These are phyloP conservation scores for Rhizoctonia solani DNA, from an alignment of 1,284 basidiomycete species.

Conservation along the genomic window DNA sequence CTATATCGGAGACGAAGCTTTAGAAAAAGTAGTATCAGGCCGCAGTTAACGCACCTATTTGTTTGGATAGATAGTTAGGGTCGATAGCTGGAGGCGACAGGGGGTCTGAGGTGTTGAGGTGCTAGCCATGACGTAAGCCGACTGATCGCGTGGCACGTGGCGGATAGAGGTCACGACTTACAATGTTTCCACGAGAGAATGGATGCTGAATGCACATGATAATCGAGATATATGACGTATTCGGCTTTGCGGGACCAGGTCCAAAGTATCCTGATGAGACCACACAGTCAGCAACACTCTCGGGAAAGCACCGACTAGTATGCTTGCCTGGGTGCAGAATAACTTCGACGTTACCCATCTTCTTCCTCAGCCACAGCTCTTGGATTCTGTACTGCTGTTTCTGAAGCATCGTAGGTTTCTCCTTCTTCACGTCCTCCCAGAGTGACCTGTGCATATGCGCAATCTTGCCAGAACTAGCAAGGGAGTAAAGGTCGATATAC, in stretches of 20 bases:
- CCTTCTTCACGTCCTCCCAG: neutral
- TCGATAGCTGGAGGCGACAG: neutral
- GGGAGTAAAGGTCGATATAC: slow-evolving; percentile 22
- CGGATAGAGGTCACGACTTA: slow-evolving; percentile 48
- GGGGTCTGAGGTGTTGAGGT: neutral
- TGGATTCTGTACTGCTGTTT: neutral
- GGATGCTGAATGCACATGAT: too few species aligned
- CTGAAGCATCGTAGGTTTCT: neutral
- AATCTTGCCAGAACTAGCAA: neutral
- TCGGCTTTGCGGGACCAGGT: slow-evolving; percentile 39
- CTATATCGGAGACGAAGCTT: slow-evolving; percentile 40
- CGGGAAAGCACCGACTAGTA: neutral
- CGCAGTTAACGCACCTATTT: slow-evolving; percentile 1
- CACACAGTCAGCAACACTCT: slow-evolving; percentile 41
- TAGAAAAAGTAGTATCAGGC: neutral
- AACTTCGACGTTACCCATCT: slow-evolving; percentile 50
- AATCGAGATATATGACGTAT: slow-evolving; percentile 41
- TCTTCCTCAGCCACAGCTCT: slow-evolving; percentile 28
- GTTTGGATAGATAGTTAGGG: slow-evolving; percentile 1
- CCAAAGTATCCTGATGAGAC: slow-evolving; percentile 38
- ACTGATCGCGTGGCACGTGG: slow-evolving; percentile 41
- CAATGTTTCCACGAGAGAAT: too few species aligned
- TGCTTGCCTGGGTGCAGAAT: slow-evolving; percentile 42
- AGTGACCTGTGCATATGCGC: neutral
- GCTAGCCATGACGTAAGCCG: neutral